Evolutionary conservation across 2,329 filamentous ascomycete species (phyloP).

Genomic region (Fusarium neocosmosporiellum): DNA sequence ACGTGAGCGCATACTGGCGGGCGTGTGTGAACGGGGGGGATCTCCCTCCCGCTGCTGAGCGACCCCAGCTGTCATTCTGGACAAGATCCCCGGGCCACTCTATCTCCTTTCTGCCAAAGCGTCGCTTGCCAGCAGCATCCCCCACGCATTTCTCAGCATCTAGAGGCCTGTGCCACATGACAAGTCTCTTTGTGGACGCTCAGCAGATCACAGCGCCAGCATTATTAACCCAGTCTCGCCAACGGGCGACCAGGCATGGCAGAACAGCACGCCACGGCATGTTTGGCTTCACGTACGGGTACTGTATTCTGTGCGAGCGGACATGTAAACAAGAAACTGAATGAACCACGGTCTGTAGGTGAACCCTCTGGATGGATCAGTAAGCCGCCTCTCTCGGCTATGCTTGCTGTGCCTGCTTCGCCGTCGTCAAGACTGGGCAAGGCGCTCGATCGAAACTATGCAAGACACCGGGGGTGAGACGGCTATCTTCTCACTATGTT

Average conservation of each 20-base stretch:
- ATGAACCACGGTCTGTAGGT: constrained; percentile 21
- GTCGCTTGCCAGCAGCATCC: constrained; percentile 31
- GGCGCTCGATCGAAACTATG: constrained; percentile 18
- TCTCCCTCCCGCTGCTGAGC: constrained; percentile 37
- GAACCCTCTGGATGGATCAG: constrained; percentile 23
- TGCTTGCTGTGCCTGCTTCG: constrained; percentile 37
- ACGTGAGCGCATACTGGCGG: constrained; percentile 19
- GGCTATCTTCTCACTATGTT: constrained; percentile 34
- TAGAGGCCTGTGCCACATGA: constrained; percentile 33
- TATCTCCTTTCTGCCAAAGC: constrained; percentile 24
- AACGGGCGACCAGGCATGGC: constrained; percentile 34
- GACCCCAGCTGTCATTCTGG: constrained; percentile 32
- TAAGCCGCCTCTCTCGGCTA: constrained; percentile 38
- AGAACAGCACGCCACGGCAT: constrained; percentile 25
- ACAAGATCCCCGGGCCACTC: constrained; percentile 36
- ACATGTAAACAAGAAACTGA: constrained; percentile 20
- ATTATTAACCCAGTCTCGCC: constrained; percentile 29
- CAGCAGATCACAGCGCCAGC: constrained; percentile 25
- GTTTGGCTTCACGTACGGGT: constrained; percentile 24
- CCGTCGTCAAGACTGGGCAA: constrained; percentile 23
- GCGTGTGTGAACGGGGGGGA: constrained; percentile 32
- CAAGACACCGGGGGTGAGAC: constrained; percentile 40
- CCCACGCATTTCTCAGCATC: constrained; percentile 22
- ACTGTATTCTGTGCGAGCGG: constrained; percentile 33
- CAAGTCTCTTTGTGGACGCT: constrained; percentile 28